Base-by-base conservation (phyloP, 78 protist species). In the Tieghemostelium lacteum region DNA sequence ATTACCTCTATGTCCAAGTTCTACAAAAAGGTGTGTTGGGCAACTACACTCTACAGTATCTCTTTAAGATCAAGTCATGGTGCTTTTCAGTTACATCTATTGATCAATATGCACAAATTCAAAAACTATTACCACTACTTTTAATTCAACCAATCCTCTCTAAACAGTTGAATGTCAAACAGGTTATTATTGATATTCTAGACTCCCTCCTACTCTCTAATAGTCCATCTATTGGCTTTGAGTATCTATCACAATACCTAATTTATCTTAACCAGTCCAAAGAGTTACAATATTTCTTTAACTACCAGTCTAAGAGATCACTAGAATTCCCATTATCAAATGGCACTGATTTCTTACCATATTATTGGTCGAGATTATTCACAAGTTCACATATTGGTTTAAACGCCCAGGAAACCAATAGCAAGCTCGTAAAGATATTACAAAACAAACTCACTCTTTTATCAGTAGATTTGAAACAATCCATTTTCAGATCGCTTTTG, bases 31-130 rank as follows among this genome's bases (percentile, higher is more conserved):
- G 77, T 70, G 24, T 16, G 24, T 31, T 71, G 26, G 77, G 77
- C 20, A 71, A 71, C 3, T 14, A n/a, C 2, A n/a, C 60, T 28
- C 24, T 71, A 29, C 39, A 60, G 50, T 22, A 71, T 57, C 39
- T 71, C 55, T 71, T 50, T 36, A 71, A 71, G 50, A 71, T 71
- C 31, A 71, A 71, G 22, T 71, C 77, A 50, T 71, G 77, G 77
- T 71, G 60, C 39, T 71, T 71, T 34, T 50, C 64, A 19, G 33
- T 49, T 1, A 71, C 36, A 20, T 20, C 34, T 0, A 63, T 29
- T 0, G 28, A 28, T 29, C 77, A 71, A 71, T 33, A 50, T 31
- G 31, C 22, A 3, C 33, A 71, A 33, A 52, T 71, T 20, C 8
- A 28, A 20, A 17, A 39, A 19, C 58, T 71, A 4, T 19, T 71